These are phyloP conservation scores for Hypoxylon sp. DNA, from an alignment of 2,329 filamentous ascomycete genomes.

Conservation along the genomic window DNA sequence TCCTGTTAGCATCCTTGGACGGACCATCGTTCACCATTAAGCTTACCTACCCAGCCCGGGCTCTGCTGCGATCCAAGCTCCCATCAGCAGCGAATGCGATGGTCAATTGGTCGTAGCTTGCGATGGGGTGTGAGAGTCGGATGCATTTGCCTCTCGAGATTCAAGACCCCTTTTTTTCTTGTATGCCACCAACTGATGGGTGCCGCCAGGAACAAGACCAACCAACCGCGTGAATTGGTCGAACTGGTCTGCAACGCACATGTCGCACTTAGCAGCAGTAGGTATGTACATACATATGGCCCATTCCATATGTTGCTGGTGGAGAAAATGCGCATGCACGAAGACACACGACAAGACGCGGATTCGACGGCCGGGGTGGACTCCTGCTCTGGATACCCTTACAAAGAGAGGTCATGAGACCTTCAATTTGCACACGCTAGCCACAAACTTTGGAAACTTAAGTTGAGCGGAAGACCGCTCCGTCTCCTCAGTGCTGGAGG, in stretches of 20 bases:
- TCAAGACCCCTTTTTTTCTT: constrained; percentile 26
- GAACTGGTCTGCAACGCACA: constrained; percentile 45
- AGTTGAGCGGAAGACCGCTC: constrained; percentile 44
- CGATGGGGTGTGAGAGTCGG: constrained; percentile 14
- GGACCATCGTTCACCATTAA: constrained; percentile 32
- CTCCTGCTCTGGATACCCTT: constrained; percentile 48
- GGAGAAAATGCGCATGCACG: constrained; percentile 41
- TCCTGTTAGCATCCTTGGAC: constrained; percentile 40
- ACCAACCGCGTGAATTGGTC: constrained; percentile 42
- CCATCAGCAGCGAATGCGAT: constrained; percentile 13
- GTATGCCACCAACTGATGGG: constrained; percentile 25
- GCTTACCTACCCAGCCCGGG: constrained; percentile 31
- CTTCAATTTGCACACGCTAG: constrained; percentile 46
- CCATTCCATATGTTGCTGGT: constrained; percentile 28
- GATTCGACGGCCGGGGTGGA: constrained; percentile 45
- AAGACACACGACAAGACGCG: constrained; percentile 43
- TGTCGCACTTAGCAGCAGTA: constrained; percentile 43
- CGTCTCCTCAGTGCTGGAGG: constrained; percentile 38
- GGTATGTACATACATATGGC: constrained; percentile 34
- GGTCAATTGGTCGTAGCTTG: constrained; percentile 31
- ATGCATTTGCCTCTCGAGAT: constrained; percentile 22
- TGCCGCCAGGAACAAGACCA: constrained; percentile 46
- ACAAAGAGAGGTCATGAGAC: constrained; percentile 49
- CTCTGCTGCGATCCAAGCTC: constrained; percentile 31
- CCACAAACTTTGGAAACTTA: constrained; percentile 46